Evolutionary conservation across 208 protist genomes (phyloP).

Genomic region (Trypanosoma brucei): DNA sequence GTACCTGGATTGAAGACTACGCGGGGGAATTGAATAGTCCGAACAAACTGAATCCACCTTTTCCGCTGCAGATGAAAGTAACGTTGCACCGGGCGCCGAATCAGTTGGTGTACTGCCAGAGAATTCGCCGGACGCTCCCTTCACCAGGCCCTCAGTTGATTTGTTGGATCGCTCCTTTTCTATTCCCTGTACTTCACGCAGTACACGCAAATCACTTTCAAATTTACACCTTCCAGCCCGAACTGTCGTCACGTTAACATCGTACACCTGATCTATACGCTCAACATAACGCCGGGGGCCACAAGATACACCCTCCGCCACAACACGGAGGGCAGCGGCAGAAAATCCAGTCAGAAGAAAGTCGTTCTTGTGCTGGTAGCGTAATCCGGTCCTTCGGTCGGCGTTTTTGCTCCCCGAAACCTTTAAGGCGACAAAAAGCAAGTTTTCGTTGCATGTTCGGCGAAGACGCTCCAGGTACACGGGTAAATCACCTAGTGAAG

Average conservation of each 20-base stretch:
- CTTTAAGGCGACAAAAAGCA: conserved; percentile 89
- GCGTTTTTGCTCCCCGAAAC: conserved; percentile 16
- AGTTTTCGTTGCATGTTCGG: conserved; percentile 72
- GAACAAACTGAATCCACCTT: neutral
- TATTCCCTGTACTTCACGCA: conserved; percentile 23
- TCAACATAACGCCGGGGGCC: conserved; percentile 72
- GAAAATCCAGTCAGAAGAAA: conserved; percentile 89
- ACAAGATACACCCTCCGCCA: conserved; percentile 78
- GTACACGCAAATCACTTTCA: conserved; percentile 11
- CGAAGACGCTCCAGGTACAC: conserved; percentile 81
- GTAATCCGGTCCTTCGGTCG: neutral
- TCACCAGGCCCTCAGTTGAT: neutral
- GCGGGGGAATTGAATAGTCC: neutral
- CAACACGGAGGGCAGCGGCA: conserved; percentile 87
- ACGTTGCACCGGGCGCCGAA: neutral
- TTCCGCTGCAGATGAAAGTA: neutral
- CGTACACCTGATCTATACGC: conserved; percentile 72
- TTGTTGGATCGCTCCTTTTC: conserved; percentile 12
- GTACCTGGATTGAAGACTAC: conserved; percentile 26
- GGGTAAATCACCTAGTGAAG: conserved; percentile 68
- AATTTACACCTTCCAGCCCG: conserved; percentile 3
- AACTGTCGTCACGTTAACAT: conserved; percentile 43
- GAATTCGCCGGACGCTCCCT: conserved; percentile 3
- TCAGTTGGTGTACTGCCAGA: neutral
- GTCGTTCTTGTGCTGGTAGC: conserved; percentile 84